phyloP scores from a whole-genome alignment of 2,329 filamentous ascomycete genomes.

The Ceratocystis colombiana region DNA sequence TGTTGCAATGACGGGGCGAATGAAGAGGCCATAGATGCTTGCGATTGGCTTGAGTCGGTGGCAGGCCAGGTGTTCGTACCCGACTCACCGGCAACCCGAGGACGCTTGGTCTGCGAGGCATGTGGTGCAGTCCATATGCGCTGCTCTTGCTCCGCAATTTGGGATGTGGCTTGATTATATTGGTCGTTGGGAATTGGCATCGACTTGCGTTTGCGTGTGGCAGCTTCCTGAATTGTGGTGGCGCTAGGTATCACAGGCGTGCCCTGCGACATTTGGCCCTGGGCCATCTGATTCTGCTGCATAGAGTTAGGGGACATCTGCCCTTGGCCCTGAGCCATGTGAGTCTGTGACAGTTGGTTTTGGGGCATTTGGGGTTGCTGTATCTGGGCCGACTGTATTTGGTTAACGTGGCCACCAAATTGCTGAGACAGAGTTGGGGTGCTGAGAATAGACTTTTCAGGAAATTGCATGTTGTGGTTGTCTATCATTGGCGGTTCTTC shows the following conservation, averaged over 20 bases:
- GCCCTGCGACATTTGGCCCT: conserved; percentile 16
- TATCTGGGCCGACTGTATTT: conserved; percentile 18
- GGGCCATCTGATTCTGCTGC: conserved; percentile 14
- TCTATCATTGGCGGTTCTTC: conserved; percentile 18
- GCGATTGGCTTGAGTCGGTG: conserved; percentile 14
- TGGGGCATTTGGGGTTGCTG: conserved; percentile 18
- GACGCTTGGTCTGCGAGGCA: conserved; percentile 22
- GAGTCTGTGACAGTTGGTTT: conserved; percentile 5
- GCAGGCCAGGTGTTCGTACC: conserved; percentile 14
- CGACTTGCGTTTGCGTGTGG: conserved; percentile 24
- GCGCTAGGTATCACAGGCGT: conserved; percentile 16
- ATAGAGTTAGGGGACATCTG: conserved; percentile 12
- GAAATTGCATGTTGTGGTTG: conserved; percentile 17
- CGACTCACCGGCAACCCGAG: conserved; percentile 22
- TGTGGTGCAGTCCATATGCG: conserved; percentile 15
- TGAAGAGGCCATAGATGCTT: conserved; percentile 18
- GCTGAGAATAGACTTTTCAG: conserved; percentile 10
- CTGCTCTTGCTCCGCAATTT: conserved; percentile 19
- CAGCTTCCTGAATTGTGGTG: conserved; percentile 17
- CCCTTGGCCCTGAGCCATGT: conserved; percentile 12
- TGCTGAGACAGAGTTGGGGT: conserved; percentile 14
- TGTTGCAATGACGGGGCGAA: conserved; percentile 23
- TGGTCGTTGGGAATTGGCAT: conserved; percentile 22
- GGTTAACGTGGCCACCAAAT: conserved; percentile 17
- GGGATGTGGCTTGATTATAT: conserved; percentile 19